These are phyloP conservation scores for Solanum tarapatanum DNA, from an alignment of 257 asterid genomes.

Conservation along the genomic window DNA sequence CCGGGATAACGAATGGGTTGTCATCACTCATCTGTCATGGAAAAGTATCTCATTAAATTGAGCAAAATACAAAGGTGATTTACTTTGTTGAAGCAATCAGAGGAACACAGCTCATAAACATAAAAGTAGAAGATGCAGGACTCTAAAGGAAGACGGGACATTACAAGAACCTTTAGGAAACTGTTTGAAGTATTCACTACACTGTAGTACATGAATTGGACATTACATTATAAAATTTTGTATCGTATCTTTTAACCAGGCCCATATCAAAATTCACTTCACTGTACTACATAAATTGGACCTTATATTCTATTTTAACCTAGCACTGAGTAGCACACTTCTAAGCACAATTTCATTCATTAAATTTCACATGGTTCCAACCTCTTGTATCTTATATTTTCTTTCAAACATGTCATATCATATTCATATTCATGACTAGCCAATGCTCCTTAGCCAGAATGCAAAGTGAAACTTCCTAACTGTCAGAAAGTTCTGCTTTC, in stretches of 20 bases:
- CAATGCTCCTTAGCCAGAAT: not conserved
- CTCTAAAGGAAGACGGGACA: not conserved
- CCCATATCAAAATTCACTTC: not conserved
- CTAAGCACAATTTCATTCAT: not conserved
- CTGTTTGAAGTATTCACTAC: not conserved
- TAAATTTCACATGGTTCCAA: not conserved
- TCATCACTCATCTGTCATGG: conserved; percentile 89
- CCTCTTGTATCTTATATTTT: not conserved
- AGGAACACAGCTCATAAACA: not conserved
- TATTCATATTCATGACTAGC: not conserved
- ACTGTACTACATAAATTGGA: not conserved
- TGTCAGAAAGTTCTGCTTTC: not conserved
- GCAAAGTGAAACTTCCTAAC: conserved; percentile 2
- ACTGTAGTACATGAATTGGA: not conserved
- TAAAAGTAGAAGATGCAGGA: not conserved
- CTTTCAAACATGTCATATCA: not conserved
- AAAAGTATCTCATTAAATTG: not conserved
- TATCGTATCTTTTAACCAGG: not conserved
- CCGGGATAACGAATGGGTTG: conserved; percentile 80
- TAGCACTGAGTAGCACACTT: not conserved
- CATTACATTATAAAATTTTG: not conserved
- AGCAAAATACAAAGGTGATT: not conserved
- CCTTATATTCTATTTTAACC: not conserved
- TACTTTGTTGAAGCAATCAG: not conserved
- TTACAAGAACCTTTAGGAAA: not conserved